Percentiles rank a stretch among this genome's conserved stretches.
These are phyloP conservation scores for Hevea brasiliensis DNA, from an alignment of 345 rosid genomes.

Conservation along the genomic window DNA sequence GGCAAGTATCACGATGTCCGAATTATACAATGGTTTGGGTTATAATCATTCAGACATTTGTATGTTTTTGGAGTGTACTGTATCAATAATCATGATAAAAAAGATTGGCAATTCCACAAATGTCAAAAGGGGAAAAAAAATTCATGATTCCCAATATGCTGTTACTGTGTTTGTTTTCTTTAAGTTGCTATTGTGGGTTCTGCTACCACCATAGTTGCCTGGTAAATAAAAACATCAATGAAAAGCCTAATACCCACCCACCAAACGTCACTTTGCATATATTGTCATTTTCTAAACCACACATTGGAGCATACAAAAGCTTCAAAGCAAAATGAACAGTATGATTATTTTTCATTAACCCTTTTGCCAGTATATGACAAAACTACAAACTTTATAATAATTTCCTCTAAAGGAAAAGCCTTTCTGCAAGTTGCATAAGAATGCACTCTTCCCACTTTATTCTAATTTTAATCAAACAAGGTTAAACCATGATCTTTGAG, in stretches of 20 bases:
- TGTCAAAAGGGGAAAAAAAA: neutral
- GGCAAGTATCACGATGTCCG: too few relatives aligned
- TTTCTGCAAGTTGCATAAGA: slow-evolving; percentile 33
- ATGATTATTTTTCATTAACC: neutral
- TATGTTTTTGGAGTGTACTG: too few relatives aligned
- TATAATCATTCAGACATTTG: too few relatives aligned
- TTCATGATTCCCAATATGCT: neutral
- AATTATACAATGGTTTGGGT: too few relatives aligned
- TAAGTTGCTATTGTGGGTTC: slow-evolving; percentile 1
- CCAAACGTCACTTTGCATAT: slow-evolving; percentile 7
- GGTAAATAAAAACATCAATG: slow-evolving; percentile 5
- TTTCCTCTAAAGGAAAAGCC: slow-evolving; percentile 8
- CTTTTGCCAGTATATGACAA: slow-evolving; percentile 27
- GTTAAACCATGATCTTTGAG: neutral
- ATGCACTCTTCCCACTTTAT: slow-evolving; percentile 29
- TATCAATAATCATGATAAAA: too few relatives aligned
- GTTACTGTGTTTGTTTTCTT: slow-evolving; percentile 14
- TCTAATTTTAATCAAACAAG: slow-evolving; percentile 23
- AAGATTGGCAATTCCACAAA: neutral
- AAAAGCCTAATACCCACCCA: slow-evolving; percentile 16
- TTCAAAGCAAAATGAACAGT: slow-evolving; percentile 5
- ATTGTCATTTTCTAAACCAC: slow-evolving; percentile 8
- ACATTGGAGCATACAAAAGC: slow-evolving; percentile 1
- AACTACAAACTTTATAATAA: slow-evolving; percentile 18
- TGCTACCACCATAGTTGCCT: slow-evolving; percentile 6